These are phyloP conservation scores for Colletotrichum sp. DNA, from an alignment of 2,329 filamentous ascomycete genomes.

Conservation along the genomic window DNA sequence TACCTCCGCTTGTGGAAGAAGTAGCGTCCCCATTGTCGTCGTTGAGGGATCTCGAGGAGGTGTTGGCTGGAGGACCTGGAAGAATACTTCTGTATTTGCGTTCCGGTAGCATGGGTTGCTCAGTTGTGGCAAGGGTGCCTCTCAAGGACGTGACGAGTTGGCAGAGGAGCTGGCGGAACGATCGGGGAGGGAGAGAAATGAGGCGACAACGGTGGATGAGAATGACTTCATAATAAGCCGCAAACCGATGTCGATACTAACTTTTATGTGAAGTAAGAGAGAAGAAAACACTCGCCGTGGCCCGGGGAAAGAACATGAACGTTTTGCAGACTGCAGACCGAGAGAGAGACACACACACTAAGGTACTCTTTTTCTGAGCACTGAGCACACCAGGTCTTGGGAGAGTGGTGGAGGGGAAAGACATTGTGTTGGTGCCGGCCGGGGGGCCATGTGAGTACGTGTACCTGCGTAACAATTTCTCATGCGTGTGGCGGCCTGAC, in stretches of 20 bases:
- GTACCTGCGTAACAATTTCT: slow-evolving; percentile 12
- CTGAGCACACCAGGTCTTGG: not conserved
- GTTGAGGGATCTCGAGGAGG: not conserved
- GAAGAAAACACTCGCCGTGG: not conserved
- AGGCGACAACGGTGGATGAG: not conserved
- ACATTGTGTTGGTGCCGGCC: not conserved
- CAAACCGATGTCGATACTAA: not conserved
- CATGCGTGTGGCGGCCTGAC: not conserved
- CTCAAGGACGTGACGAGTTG: not conserved
- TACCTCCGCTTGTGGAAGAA: not conserved
- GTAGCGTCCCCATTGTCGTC: not conserved
- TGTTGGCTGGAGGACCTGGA: not conserved
- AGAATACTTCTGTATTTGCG: slow-evolving; percentile 15
- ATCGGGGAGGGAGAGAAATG: not conserved
- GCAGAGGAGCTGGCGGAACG: not conserved
- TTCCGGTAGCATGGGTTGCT: slow-evolving; percentile 16
- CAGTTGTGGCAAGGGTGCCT: not conserved
- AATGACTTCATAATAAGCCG: not conserved
- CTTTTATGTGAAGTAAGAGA: not conserved
- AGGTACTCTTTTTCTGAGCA: not conserved
- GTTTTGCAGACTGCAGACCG: not conserved
- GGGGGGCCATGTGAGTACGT: not conserved
- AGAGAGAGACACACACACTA: not conserved
- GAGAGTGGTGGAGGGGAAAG: not conserved
- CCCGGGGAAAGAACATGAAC: not conserved